phyloP scores from a whole-genome alignment of 2,329 filamentous ascomycete genomes.

The Lecanoromycetidae sp. region DNA sequence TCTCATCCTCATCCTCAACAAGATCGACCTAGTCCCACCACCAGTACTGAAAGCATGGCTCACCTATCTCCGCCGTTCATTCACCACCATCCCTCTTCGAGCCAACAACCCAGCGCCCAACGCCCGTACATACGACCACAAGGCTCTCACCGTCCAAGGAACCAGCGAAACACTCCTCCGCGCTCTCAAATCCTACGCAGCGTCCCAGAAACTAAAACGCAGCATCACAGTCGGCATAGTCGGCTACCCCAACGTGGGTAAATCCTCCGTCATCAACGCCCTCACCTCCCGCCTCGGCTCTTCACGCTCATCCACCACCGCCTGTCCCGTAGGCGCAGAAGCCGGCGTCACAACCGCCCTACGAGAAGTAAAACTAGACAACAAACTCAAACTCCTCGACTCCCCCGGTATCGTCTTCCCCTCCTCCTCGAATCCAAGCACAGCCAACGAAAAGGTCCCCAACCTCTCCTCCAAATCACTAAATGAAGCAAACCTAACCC shows the following conservation, averaged over 20 bases:
- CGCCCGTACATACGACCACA: slow-evolving; percentile 84
- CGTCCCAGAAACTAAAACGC: slow-evolving; percentile 72
- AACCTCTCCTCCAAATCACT: slow-evolving; percentile 47
- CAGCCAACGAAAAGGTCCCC: slow-evolving; percentile 30
- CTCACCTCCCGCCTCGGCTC: slow-evolving; percentile 64
- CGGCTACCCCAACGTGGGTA: slow-evolving; percentile 91
- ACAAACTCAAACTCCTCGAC: slow-evolving; percentile 84
- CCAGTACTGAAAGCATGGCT: slow-evolving; percentile 77
- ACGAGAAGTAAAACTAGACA: slow-evolving; percentile 85
- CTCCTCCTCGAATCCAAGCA: slow-evolving; percentile 32
- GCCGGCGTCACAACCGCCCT: slow-evolving; percentile 84
- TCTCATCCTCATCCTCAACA: slow-evolving; percentile 85
- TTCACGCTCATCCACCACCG: slow-evolving; percentile 41
- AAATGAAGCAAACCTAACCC: slow-evolving; percentile 67
- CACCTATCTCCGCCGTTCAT: slow-evolving; percentile 69
- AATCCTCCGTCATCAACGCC: slow-evolving; percentile 92
- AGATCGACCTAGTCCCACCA: slow-evolving; percentile 81
- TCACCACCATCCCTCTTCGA: slow-evolving; percentile 80
- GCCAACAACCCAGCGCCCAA: slow-evolving; percentile 73
- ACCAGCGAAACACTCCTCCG: slow-evolving; percentile 78
- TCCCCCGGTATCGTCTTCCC: slow-evolving; percentile 93
- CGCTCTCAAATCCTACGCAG: slow-evolving; percentile 79
- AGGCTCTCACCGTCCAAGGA: slow-evolving; percentile 72
- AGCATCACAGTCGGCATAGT: slow-evolving; percentile 86
- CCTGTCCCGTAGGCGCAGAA: slow-evolving; percentile 81